A percentile compares a stretch with the other conserved stretches of the same genome.
These are phyloP conservation scores for Wickerhamomyces xylosicus DNA, from an alignment of 805 yeast genomes.

Conservation along the genomic window DNA sequence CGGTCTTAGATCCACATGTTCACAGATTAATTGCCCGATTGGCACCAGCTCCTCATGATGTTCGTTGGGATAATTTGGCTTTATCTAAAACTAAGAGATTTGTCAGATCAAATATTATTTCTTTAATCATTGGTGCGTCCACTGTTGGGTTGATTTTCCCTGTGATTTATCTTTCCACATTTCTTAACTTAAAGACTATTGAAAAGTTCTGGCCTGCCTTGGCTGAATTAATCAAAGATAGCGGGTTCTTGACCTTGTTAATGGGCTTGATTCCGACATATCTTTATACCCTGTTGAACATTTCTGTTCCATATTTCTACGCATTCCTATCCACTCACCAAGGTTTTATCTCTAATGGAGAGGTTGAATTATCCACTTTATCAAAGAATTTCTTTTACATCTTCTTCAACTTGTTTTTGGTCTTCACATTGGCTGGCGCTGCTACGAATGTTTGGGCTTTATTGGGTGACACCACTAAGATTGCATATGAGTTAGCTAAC, in stretches of 20 bases:
- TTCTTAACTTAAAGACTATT: slow-evolving; percentile 71
- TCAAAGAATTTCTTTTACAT: slow-evolving; percentile 91
- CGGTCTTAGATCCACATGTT: slow-evolving; percentile 84
- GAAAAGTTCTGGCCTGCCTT: slow-evolving; percentile 76
- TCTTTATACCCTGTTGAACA: slow-evolving; percentile 76
- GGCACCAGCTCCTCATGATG: slow-evolving; percentile 96
- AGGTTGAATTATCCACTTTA: slow-evolving; percentile 84
- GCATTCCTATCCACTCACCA: slow-evolving; percentile 73
- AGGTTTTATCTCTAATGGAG: slow-evolving; percentile 86
- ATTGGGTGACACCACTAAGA: slow-evolving; percentile 79
- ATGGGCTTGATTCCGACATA: slow-evolving; percentile 90
- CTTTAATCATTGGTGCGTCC: slow-evolving; percentile 31
- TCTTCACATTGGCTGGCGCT: slow-evolving; percentile 90
- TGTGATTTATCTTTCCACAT: slow-evolving; percentile 73
- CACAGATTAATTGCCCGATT: slow-evolving; percentile 69
- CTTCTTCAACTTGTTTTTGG: slow-evolving; percentile 85
- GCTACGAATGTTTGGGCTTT: slow-evolving; percentile 72
- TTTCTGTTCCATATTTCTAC: slow-evolving; percentile 76
- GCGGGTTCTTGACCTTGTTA: slow-evolving; percentile 63
- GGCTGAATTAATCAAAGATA: slow-evolving; percentile 53
- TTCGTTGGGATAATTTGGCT: slow-evolving; percentile 84
- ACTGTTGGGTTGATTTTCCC: slow-evolving; percentile 76
- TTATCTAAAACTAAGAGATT: slow-evolving; percentile 64
- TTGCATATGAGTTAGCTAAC: slow-evolving; percentile 80
- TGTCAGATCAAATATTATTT: slow-evolving; percentile 34